Percentiles rank a stretch among this genome's conserved stretches.
phyloP scores from a whole-genome alignment of 345 rosid species.

The Punica granatum region DNA sequence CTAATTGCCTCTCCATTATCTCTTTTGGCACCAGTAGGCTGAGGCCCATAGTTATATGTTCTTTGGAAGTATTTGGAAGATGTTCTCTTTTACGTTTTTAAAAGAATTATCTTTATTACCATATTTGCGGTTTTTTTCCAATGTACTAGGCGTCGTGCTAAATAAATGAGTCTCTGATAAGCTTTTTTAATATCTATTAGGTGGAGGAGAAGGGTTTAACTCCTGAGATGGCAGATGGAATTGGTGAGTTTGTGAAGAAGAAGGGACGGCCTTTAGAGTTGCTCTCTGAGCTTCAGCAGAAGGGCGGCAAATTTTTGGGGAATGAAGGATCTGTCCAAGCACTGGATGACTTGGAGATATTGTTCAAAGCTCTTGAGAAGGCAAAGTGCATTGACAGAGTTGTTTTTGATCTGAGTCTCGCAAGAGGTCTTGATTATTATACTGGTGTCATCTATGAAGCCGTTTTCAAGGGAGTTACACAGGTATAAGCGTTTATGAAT shows the following conservation, averaged over 20 bases:
- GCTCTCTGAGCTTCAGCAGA: constrained; percentile 46
- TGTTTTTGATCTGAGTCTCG: constrained; percentile 93
- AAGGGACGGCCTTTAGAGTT: constrained; percentile 66
- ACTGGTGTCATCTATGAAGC: constrained; percentile 95
- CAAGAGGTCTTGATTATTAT: constrained; percentile 98
- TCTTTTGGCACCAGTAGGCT: too few species aligned
- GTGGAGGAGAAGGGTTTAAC: constrained; percentile 85
- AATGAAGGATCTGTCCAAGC: constrained; percentile 59
- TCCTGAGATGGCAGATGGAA: constrained; percentile 61
- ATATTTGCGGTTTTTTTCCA: too few species aligned
- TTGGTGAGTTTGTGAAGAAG: constrained; percentile 70
- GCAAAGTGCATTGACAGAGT: constrained; percentile 68
- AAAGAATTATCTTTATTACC: too few species aligned
- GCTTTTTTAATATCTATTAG: constrained; percentile 17
- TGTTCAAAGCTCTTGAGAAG: constrained; percentile 79
- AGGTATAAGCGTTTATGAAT: constrained; percentile 34
- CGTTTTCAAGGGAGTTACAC: constrained; percentile 68
- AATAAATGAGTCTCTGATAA: constrained; percentile 1
- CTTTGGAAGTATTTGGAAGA: too few species aligned
- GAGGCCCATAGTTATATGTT: background rate
- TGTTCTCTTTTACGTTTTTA: too few species aligned
- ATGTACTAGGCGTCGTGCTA: too few species aligned
- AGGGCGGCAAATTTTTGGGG: constrained; percentile 47
- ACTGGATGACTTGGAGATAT: constrained; percentile 58
- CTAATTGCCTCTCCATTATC: background rate